Evolutionary conservation across 2,329 filamentous ascomycete species (phyloP).

Genomic region (Dendrostoma leiphaemia): DNA sequence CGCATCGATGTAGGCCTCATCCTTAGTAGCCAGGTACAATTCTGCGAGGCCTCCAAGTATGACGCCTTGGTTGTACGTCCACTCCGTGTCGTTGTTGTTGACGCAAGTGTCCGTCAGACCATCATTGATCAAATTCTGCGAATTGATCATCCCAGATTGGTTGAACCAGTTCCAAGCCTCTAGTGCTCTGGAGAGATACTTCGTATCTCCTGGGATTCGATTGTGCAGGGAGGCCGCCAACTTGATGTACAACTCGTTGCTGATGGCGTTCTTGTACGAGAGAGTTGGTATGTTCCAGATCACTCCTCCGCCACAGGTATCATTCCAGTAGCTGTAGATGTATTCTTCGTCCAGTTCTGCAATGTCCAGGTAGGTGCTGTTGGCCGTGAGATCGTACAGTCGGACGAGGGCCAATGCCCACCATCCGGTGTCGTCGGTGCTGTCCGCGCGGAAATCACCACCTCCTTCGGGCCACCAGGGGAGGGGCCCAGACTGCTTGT

Average conservation of each 20-base stretch:
- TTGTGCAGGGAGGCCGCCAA: constrained; percentile 53
- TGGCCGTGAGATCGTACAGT: constrained; percentile 52
- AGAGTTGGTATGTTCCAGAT: constrained; percentile 53
- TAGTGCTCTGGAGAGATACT: constrained; percentile 48
- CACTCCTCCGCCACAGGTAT: constrained; percentile 52
- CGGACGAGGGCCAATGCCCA: constrained; percentile 60
- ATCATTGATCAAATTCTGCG: constrained; percentile 50
- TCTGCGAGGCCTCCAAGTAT: constrained; percentile 55
- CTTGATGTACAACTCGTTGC: constrained; percentile 57
- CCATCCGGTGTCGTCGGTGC: constrained; percentile 60
- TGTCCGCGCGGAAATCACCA: constrained; percentile 37
- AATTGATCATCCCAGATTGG: constrained; percentile 50
- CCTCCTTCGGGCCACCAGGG: constrained; percentile 35
- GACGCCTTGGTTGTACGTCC: constrained; percentile 59
- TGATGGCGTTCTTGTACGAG: constrained; percentile 52
- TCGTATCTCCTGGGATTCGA: constrained; percentile 35
- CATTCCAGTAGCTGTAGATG: constrained; percentile 48
- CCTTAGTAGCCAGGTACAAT: constrained; percentile 42
- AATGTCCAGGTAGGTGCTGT: constrained; percentile 51
- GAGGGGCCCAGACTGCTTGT: constrained; percentile 31
- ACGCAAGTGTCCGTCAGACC: constrained; percentile 46
- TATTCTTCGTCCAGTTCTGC: constrained; percentile 55
- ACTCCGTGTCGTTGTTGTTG: constrained; percentile 50
- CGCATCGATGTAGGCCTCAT: constrained; percentile 38
- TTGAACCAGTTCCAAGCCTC: constrained; percentile 54